Evolutionary conservation across 164 flowering plant species (phyloP).

Genomic region (Magnolia officinalis): DNA sequence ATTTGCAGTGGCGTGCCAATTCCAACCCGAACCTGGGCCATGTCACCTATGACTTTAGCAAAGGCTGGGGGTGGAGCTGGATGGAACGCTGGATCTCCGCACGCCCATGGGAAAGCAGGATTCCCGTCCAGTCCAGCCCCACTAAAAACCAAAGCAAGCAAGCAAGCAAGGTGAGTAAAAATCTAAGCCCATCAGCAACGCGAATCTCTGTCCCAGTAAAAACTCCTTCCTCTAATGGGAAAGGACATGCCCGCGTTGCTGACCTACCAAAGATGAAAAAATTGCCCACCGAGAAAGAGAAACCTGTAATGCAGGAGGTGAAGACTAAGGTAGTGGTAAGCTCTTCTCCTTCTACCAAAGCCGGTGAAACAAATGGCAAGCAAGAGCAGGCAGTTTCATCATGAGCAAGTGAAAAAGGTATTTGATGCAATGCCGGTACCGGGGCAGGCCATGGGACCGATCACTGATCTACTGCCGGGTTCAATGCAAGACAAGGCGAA

Average conservation of each 20-base stretch:
- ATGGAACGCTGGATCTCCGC: constrained; percentile 92
- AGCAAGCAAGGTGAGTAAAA: constrained; percentile 25
- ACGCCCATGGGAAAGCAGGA: constrained; percentile 88
- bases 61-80: constrained; percentile 96
- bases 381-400: constrained; percentile 11
- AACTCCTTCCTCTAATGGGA: constrained; percentile 35
- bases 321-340: constrained; percentile 18
- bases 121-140: constrained; percentile 37
- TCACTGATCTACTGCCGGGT: background rate
- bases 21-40: constrained; percentile 38
- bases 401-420: background rate
- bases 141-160: constrained; percentile 36
- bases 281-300: constrained; percentile 45
- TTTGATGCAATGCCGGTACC: background rate
- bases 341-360: constrained; percentile 15
- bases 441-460: background rate
- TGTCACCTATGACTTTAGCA: constrained; percentile 44
- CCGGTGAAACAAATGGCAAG: constrained; percentile 10
- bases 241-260: constrained; percentile 17
- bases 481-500: background rate
- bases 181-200: constrained; percentile 11
- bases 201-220: constrained; percentile 32
- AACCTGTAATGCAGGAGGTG: constrained; percentile 22
- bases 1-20: constrained; percentile 70
- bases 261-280: constrained; percentile 37